Conservation (phyloP, 306 rosid species). For the Cicer arietinum region DNA sequence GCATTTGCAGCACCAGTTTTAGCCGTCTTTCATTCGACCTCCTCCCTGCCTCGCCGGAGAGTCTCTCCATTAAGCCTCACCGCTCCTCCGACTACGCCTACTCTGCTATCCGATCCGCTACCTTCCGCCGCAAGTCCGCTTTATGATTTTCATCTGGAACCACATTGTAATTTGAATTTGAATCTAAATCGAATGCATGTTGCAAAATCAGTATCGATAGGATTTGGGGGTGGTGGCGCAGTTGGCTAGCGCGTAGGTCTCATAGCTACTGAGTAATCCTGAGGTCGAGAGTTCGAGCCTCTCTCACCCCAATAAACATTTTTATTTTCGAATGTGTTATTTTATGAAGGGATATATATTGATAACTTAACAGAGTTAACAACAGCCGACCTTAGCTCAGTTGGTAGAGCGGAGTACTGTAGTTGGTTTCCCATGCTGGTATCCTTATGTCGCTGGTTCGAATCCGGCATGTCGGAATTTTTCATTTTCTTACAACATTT, state of each 20-base stretch:
- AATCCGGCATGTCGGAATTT: conserved; percentile 54
- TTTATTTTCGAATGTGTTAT: too few relatives aligned
- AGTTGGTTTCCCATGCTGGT: conserved; percentile 1
- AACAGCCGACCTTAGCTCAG: conserved; percentile 55
- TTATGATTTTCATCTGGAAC: conserved; percentile 1
- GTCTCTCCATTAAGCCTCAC: conserved; percentile 75
- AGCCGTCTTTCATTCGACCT: conserved; percentile 93
- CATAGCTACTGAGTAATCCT: conserved; percentile 47
- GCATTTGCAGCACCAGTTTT: conserved; percentile 77
- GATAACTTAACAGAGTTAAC: accelerated
- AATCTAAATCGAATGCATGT: not conserved
- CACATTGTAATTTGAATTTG: conserved; percentile 13
- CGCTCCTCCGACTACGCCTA: conserved; percentile 91
- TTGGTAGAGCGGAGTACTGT: conserved; percentile 63
- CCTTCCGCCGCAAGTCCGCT: conserved; percentile 58
- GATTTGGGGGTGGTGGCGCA: conserved; percentile 55
- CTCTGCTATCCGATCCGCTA: conserved; percentile 84
- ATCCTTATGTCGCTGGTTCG: conserved; percentile 61
- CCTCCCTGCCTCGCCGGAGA: conserved; percentile 55
- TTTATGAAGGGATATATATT: too few relatives aligned
- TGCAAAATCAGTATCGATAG: conserved; percentile 21
- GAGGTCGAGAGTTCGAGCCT: conserved; percentile 58
- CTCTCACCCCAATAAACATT: conserved; percentile 29
- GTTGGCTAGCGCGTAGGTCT: conserved; percentile 57
- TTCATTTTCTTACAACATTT: too few relatives aligned